Conservation (phyloP, 2,329 filamentous ascomycete species). For the Aspergillus sp. region DNA sequence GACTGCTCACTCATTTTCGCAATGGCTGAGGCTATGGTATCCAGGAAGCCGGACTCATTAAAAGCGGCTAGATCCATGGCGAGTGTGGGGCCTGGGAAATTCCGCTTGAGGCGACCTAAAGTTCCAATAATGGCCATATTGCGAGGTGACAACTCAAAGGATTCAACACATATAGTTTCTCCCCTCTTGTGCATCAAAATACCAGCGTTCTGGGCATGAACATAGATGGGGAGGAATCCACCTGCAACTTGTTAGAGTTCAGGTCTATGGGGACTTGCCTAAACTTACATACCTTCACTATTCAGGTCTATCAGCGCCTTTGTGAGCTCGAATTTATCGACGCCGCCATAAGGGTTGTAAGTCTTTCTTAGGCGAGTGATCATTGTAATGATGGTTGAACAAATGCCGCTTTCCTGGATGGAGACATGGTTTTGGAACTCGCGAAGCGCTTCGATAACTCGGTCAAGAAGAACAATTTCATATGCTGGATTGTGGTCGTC, state of each 20-base stretch:
- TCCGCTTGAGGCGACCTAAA: conserved; percentile 36
- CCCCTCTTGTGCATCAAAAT: conserved; percentile 32
- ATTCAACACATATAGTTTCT: conserved; percentile 25
- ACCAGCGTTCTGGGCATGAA: conserved; percentile 43
- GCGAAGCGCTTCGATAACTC: conserved; percentile 10
- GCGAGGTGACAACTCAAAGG: conserved; percentile 43
- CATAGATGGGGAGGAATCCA: conserved; percentile 31
- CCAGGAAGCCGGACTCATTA: conserved; percentile 15
- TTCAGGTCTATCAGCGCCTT: conserved; percentile 3
- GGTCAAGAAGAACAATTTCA: conserved; percentile 18
- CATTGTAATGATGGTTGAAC: conserved; percentile 7
- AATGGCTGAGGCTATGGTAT: conserved; percentile 25
- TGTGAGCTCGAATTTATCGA: conserved; percentile 8
- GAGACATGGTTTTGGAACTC: conserved; percentile 10
- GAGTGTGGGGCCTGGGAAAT: conserved; percentile 40
- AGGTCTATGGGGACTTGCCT: conserved; percentile 1
- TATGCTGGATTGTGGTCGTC: conserved; percentile 4
- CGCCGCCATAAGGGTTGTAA: conserved; percentile 5
- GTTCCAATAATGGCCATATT: conserved; percentile 33
- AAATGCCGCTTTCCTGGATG: conserved; percentile 1
- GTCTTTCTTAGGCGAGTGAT: conserved; percentile 10
- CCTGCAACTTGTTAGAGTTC: conserved; percentile 7
- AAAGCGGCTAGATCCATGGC: conserved; percentile 20
- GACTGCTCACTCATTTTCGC: conserved; percentile 31
- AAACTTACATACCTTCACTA: conserved; percentile 5